phyloP scores from a whole-genome alignment of 1,284 basidiomycete genomes.

The Leccinum proliferum region DNA sequence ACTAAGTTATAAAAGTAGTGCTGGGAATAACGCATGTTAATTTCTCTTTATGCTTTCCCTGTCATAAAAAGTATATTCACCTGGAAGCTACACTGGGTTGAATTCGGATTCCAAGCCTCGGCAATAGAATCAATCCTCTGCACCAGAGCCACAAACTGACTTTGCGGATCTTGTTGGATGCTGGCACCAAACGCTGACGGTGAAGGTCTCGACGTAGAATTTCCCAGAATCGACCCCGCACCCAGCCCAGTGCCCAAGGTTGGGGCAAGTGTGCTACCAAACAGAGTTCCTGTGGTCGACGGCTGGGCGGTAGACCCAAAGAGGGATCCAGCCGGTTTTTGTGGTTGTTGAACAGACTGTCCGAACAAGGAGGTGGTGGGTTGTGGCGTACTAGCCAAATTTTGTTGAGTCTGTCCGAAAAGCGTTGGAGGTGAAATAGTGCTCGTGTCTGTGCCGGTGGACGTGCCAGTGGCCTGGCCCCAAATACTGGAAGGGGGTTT shows the following conservation, averaged over 20 bases:
- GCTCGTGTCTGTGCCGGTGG: constrained; percentile 15
- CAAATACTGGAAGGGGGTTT: constrained; percentile 18
- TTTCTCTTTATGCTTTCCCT: background rate
- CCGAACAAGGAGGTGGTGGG: constrained; percentile 27
- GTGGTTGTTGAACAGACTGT: constrained; percentile 24
- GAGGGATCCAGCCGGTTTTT: constrained; percentile 25
- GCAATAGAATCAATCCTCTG: constrained; percentile 65
- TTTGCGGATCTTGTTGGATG: constrained; percentile 51
- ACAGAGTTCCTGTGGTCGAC: constrained; percentile 24
- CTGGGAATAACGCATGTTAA: constrained; percentile 32
- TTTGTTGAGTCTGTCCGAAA: constrained; percentile 29
- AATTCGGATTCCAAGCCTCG: constrained; percentile 68
- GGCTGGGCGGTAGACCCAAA: constrained; percentile 31
- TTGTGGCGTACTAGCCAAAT: constrained; percentile 10
- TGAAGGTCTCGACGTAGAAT: constrained; percentile 19
- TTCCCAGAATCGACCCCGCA: constrained; percentile 20
- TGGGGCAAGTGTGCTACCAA: constrained; percentile 31
- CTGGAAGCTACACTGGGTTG: constrained; percentile 76
- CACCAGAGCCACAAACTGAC: constrained; percentile 51
- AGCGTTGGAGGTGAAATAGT: constrained; percentile 21
- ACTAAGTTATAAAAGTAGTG: constrained; percentile 87
- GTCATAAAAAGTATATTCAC: constrained; percentile 36
- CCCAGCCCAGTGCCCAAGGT: constrained; percentile 17
- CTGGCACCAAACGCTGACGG: constrained; percentile 27
- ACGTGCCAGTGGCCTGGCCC: constrained; percentile 5